Base-by-base conservation (phyloP, 1,284 basidiomycete species). In the Tilletiopsis washingtonensis region DNA sequence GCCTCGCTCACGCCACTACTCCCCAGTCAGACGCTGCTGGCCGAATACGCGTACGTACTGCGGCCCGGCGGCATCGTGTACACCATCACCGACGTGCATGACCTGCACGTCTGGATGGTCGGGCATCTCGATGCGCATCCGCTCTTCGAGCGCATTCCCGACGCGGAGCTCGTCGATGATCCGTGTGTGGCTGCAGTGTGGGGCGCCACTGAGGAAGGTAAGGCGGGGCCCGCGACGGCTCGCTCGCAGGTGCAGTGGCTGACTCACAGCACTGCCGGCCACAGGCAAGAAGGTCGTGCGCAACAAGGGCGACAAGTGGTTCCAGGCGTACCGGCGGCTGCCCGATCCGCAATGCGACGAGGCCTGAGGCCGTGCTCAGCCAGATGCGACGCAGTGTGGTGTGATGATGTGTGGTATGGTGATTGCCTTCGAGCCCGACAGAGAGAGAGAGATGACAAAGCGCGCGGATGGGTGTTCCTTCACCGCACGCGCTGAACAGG, bases 101-200 rank as follows among this genome's bases (percentile, higher is more conserved):
- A 97, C 70, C 79, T 99, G 12, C 86, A 94, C 74, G 81, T 85
- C 48, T 99, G 94, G 94, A 98, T 97, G 90, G 84, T 82, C 47
- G 78, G 81, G 7, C 93, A 97, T 76, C 78, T 98, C 17, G 81
- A 81, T 43, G 79, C 78, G 0, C 93, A 91, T 72, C 90, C 91
- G 0, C 77, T 94, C 15, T 98, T 99, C 72, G 81, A 88, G 62
- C 77, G 80, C 25, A 80, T 94, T 43, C 81, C 81, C 29, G 86
- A 88, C 65, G 76, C 77, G 14, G 81, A 88, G 20, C 49, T 67
- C 15, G 34, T 46, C 12, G 82, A 83, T 81, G 75, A 82, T 77
- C 59, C 59, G 6, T 71, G 69, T 36, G 69, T 72, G 2, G 51
- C 61, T n/a, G 62, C 64, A 4, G 64, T 71, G 3, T 61, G 53